Conservation (phyloP, 2,329 filamentous ascomycete species). For the Aspergillus texensis region DNA sequence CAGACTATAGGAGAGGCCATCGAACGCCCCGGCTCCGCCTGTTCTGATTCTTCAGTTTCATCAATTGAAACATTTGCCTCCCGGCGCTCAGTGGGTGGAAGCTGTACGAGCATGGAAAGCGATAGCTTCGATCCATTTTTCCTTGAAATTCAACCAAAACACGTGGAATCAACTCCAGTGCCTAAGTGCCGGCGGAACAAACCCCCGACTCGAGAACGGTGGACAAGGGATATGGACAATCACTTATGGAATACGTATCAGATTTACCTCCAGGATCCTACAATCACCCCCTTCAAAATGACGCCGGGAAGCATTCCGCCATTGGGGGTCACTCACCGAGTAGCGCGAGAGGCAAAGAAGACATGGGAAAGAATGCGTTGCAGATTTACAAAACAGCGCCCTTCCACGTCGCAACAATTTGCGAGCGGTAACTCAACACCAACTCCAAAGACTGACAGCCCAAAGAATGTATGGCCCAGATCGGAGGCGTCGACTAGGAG, state of each 20-base stretch:
- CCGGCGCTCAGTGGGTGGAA: conserved; percentile 60
- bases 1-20: conserved; percentile 47
- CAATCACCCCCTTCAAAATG: conserved; percentile 68
- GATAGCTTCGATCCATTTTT: conserved; percentile 61
- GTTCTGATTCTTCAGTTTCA: conserved; percentile 65
- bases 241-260: conserved; percentile 69
- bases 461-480: conserved; percentile 55
- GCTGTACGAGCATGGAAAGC: conserved; percentile 63
- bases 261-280: conserved; percentile 66
- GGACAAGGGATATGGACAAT: conserved; percentile 66
- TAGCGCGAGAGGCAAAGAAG: conserved; percentile 63
- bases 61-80: conserved; percentile 61
- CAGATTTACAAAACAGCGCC: conserved; percentile 28
- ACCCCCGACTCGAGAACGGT: conserved; percentile 39
- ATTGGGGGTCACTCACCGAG: conserved; percentile 65
- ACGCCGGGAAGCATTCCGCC: conserved; percentile 65
- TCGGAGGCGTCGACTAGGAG: conserved; percentile 61
- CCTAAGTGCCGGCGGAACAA: conserved; percentile 31
- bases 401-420: conserved; percentile 35
- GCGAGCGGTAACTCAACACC: conserved; percentile 54
- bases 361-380: conserved; percentile 57
- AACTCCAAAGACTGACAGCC: conserved; percentile 34
- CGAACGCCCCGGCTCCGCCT: conserved; percentile 59
- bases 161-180: conserved; percentile 42
- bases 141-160: conserved; percentile 41